Conservation (phyloP, 2,329 filamentous ascomycete species). For the Fulvia fulva region DNA sequence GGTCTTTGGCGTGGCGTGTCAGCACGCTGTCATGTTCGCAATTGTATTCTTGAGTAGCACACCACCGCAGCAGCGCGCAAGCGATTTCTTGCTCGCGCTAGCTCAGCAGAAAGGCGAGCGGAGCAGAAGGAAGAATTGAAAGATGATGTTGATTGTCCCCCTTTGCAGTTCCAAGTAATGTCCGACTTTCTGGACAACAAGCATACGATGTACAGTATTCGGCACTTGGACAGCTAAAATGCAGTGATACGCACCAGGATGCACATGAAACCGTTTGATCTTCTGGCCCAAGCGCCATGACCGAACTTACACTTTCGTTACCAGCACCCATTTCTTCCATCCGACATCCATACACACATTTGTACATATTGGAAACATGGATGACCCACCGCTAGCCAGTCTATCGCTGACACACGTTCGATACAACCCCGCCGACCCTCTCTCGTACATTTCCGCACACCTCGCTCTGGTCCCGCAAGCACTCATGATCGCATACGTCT, state of each 20-base stretch:
- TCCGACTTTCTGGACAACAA: neutral
- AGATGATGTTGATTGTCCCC: neutral
- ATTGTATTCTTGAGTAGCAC: neutral
- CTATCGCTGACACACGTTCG: slow-evolving; percentile 93
- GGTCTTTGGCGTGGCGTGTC: slow-evolving; percentile 16
- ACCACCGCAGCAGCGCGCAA: slow-evolving; percentile 3
- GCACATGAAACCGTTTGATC: neutral
- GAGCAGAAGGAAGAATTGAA: neutral
- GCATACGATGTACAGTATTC: neutral
- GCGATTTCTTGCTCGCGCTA: neutral
- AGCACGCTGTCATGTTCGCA: neutral
- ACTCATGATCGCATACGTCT: slow-evolving; percentile 83
- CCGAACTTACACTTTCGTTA: neutral
- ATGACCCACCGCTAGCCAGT: slow-evolving; percentile 67
- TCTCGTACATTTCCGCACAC: slow-evolving; percentile 88
- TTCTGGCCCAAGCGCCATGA: neutral
- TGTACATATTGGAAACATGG: slow-evolving; percentile 35
- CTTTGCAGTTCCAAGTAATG: neutral
- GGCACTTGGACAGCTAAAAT: neutral
- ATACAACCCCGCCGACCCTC: slow-evolving; percentile 83
- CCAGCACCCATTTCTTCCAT: neutral
- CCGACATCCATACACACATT: neutral
- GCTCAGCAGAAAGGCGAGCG: neutral
- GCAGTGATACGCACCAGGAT: neutral
- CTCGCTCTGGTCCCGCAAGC: slow-evolving; percentile 91